Evolutionary conservation across 306 rosid genomes (phyloP), one percentile per base, ranked within the genome.

Genomic region (Malus domestica): DNA sequence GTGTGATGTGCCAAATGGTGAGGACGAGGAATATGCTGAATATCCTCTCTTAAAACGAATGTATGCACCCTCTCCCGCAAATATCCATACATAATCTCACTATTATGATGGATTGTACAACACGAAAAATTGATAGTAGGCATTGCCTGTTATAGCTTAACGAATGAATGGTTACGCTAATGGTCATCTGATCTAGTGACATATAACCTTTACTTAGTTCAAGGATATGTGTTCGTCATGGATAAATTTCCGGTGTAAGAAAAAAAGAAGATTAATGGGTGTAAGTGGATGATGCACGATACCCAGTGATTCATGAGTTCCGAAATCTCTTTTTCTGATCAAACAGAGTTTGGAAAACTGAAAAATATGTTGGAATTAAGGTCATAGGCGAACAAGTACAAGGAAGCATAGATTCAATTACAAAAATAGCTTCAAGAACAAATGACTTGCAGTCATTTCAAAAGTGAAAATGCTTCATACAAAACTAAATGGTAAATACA

Each of bases 401-500:
- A 57, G 32, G 52, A 66, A 32, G n/a, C 60, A 29, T 30, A 11
- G 45, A 57, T 73, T 64, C 49, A 65, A 68, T 69, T 42, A 30
- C 60, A 62, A 60, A 51, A 59, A 20, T 55, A 6, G 58, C 40
- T 44, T 55, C 64, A 58, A 66, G 74, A 66, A 65, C 6, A 57
- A 52, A 44, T 67, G 75, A 77, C 68, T 38, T 63, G 55, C 64
- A 62, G 80, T 67, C 83, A 76, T 71, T 70, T 62, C 78, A 73
- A 62, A 80, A 80, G 63, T 79, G 67, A 78, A 73, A 15, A 45
- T 18, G 42, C 54, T 79, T 57, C 71, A 71, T 35, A 72, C 79
- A 72, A 80, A 42, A 69, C 76, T 71, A 74, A 65, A 70, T 49
- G 67, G 67, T 75, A 74, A 84, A 81, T 80, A 83, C 85, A 79